These are phyloP conservation scores for Aspergillus sp. DNA, from an alignment of 2,329 filamentous ascomycete genomes.

Conservation along the genomic window DNA sequence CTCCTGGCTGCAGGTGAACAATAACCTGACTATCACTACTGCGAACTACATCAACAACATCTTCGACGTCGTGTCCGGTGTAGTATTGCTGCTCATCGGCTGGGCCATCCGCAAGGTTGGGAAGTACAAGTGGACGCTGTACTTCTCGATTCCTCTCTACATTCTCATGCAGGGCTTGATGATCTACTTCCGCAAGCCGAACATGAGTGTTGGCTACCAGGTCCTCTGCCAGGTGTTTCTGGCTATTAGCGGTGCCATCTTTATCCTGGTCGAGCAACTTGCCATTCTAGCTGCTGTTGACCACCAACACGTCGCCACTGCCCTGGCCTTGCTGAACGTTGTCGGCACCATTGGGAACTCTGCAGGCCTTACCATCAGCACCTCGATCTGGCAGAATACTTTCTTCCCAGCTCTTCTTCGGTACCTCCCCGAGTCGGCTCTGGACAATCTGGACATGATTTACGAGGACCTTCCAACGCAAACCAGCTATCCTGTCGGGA, in stretches of 20 bases:
- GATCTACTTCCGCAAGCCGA: constrained; percentile 54
- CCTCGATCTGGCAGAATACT: constrained; percentile 61
- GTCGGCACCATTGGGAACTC: constrained; percentile 57
- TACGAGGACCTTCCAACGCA: constrained; percentile 14
- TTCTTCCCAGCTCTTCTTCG: constrained; percentile 48
- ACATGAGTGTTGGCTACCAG: constrained; percentile 53
- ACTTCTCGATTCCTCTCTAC: constrained; percentile 54
- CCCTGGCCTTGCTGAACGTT: constrained; percentile 57
- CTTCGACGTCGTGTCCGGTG: constrained; percentile 55
- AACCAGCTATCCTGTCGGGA: constrained; percentile 38
- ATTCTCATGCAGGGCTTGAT: constrained; percentile 57
- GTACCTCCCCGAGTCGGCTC: constrained; percentile 1
- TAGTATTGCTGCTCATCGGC: constrained; percentile 56
- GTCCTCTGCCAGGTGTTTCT: constrained; percentile 62
- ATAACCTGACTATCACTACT: constrained; percentile 27
- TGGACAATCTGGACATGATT: constrained; percentile 9
- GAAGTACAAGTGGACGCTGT: constrained; percentile 55
- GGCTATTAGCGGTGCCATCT: constrained; percentile 54
- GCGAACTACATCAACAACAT: constrained; percentile 48
- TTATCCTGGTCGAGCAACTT: constrained; percentile 56
- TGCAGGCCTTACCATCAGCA: constrained; percentile 55
- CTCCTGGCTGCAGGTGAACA: constrained; percentile 23
- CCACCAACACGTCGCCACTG: constrained; percentile 57
- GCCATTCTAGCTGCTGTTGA: constrained; percentile 54
- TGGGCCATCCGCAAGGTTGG: constrained; percentile 51